Evolutionary conservation across 1,139 yeast species (phyloP).

Genomic region (Yamadazyma triangularis): DNA sequence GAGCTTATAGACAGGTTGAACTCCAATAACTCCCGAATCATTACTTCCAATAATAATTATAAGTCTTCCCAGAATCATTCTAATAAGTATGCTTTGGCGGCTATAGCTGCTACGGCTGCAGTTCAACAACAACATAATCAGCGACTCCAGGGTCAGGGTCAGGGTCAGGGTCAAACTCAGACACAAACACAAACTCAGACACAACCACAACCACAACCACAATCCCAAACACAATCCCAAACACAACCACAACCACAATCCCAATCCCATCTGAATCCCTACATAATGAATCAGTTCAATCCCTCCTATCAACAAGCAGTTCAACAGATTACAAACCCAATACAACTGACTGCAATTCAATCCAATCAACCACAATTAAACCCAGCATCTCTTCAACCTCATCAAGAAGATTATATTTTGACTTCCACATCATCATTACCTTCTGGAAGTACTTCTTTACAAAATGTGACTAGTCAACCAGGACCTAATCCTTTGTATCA

Average conservation of each 20-base stretch:
- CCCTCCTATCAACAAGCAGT: neutral
- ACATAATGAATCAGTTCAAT: too few species aligned
- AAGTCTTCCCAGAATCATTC: constrained; percentile 1
- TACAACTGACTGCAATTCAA: neutral
- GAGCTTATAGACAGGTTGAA: constrained; percentile 18
- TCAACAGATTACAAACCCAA: too few species aligned
- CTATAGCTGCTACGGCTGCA: constrained; percentile 9
- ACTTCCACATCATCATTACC: neutral
- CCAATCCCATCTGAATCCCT: too few species aligned
- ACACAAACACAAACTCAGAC: neutral
- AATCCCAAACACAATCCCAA: neutral
- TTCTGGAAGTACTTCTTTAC: neutral
- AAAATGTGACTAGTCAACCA: neutral
- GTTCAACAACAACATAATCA: constrained; percentile 6
- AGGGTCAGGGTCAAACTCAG: neutral
- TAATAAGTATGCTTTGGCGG: constrained; percentile 7
- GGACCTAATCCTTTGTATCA: neutral
- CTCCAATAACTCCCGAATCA: neutral
- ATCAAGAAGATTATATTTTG: neutral
- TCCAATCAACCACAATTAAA: neutral
- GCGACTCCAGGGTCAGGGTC: neutral
- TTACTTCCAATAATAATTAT: constrained; percentile 1
- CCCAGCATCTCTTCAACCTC: neutral
- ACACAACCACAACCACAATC: neutral
- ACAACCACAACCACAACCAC: neutral